Conservation (phyloP, 768 basidiomycete species). For the Lyophyllum shimeji region DNA sequence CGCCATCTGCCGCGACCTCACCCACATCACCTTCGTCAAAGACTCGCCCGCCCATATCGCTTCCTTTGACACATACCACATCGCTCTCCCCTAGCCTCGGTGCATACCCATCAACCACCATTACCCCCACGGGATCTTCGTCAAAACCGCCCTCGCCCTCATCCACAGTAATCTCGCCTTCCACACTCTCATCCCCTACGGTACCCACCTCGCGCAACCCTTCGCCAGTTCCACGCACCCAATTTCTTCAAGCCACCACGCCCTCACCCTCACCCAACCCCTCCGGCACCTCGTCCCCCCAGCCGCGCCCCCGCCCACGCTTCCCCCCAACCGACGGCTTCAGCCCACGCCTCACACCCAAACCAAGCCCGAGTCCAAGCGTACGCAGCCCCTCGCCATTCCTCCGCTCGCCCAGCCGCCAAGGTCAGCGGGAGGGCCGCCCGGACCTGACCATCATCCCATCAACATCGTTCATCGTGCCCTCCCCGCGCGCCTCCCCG, state of each 20-base stretch:
- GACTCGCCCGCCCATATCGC: slow-evolving; percentile 20
- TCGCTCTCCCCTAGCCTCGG: slow-evolving; percentile 5
- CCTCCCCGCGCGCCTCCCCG: slow-evolving; percentile 26
- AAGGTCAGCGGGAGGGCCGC: background rate
- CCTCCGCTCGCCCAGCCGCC: slow-evolving; percentile 6
- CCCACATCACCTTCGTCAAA: slow-evolving; percentile 12
- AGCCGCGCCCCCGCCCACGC: slow-evolving; percentile 17
- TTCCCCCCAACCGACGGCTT: slow-evolving; percentile 20
- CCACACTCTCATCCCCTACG: slow-evolving; percentile 12
- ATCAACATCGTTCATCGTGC: slow-evolving; percentile 32
- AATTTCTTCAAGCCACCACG: background rate
- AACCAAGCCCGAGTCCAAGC: background rate
- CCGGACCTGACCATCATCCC: slow-evolving; percentile 21
- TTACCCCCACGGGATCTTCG: background rate
- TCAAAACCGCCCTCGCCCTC: slow-evolving; percentile 7
- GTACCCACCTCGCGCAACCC: slow-evolving; percentile 16
- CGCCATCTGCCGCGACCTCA: slow-evolving; percentile 11
- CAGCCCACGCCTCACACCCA: slow-evolving; percentile 14
- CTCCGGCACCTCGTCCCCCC: slow-evolving; percentile 9
- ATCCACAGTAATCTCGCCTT: background rate
- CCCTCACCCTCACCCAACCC: slow-evolving; percentile 9
- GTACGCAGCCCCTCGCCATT: slow-evolving; percentile 2
- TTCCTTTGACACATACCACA: slow-evolving; percentile 16
- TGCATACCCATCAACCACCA: background rate
- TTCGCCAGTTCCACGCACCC: slow-evolving; percentile 8